Conservation (phyloP, 371 early-diverging fungal genomes). For the Mortierella sp. region DNA sequence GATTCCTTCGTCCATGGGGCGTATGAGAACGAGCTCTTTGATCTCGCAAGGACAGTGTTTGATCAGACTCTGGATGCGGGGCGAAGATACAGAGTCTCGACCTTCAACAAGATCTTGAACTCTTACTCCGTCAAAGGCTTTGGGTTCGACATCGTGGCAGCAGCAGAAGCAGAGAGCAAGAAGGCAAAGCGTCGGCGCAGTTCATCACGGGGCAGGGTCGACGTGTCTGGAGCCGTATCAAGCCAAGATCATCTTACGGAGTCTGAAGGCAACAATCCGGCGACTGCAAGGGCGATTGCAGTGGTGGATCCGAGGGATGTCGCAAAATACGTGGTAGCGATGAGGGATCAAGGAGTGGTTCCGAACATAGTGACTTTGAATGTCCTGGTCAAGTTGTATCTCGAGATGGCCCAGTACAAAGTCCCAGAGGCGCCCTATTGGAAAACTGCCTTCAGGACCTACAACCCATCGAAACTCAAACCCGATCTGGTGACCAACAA, state of each 20-base stretch:
- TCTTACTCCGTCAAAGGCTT: constrained; percentile 45
- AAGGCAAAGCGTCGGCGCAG: background rate
- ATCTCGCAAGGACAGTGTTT: constrained; percentile 44
- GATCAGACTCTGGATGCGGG: constrained; percentile 33
- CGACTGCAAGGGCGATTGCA: constrained; percentile 5
- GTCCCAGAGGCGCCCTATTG: constrained; percentile 34
- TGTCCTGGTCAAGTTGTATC: constrained; percentile 41
- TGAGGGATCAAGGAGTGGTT: constrained; percentile 23
- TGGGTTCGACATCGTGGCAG: constrained; percentile 42
- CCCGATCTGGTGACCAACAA: constrained; percentile 68
- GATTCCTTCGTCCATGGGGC: constrained; percentile 39
- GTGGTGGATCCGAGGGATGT: constrained; percentile 31
- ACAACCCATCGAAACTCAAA: constrained; percentile 54
- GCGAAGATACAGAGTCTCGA: constrained; percentile 26
- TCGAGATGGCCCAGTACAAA: constrained; percentile 45
- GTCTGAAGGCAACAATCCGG: background rate
- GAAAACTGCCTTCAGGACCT: constrained; percentile 34
- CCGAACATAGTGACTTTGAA: constrained; percentile 39
- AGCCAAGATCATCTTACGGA: background rate
- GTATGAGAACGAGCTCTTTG: constrained; percentile 30
- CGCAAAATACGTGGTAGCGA: constrained; percentile 28
- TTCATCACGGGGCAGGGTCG: background rate
- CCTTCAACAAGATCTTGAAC: constrained; percentile 40
- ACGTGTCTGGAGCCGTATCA: background rate
- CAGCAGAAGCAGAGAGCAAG: constrained; percentile 9